phyloP scores from a whole-genome alignment of 129 eudicot genomes.

The Tagetes patula region DNA sequence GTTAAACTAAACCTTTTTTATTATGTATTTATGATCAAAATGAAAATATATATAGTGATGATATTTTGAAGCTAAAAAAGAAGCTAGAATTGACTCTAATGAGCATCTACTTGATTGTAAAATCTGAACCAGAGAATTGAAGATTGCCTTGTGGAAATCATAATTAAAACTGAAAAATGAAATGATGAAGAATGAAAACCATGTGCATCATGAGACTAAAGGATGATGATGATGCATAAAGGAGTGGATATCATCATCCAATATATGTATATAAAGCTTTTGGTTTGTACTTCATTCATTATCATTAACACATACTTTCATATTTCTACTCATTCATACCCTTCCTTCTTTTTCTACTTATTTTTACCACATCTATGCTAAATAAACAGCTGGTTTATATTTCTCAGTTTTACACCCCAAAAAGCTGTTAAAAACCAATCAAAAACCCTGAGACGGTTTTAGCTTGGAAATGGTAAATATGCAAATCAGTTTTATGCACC shows the following conservation, averaged over 20 bases:
- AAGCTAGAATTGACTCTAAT: constrained; percentile 25
- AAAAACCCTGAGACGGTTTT: no score
- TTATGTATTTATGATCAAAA: background rate
- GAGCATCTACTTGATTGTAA: constrained; percentile 36
- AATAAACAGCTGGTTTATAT: no score
- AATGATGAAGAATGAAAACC: constrained; percentile 32
- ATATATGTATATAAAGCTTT: constrained; percentile 33
- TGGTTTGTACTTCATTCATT: background rate
- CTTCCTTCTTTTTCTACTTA: no score
- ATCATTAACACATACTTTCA: constrained; percentile 4
- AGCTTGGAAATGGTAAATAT: no score
- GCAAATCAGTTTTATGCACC: no score
- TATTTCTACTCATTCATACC: background rate
- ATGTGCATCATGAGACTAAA: constrained; percentile 24
- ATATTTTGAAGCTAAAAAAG: background rate
- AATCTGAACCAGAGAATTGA: constrained; percentile 30
- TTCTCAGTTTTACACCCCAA: no score
- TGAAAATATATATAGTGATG: background rate
- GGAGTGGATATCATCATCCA: constrained; percentile 38
- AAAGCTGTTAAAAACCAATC: no score
- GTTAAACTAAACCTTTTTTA: background rate
- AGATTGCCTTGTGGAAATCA: constrained; percentile 20
- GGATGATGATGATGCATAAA: constrained; percentile 21
- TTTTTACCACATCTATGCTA: no score
- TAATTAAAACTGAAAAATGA: constrained; percentile 6